Evolutionary conservation across 192 early-diverging fungal genomes (phyloP).

Genomic region (Diversispora epigaea): DNA sequence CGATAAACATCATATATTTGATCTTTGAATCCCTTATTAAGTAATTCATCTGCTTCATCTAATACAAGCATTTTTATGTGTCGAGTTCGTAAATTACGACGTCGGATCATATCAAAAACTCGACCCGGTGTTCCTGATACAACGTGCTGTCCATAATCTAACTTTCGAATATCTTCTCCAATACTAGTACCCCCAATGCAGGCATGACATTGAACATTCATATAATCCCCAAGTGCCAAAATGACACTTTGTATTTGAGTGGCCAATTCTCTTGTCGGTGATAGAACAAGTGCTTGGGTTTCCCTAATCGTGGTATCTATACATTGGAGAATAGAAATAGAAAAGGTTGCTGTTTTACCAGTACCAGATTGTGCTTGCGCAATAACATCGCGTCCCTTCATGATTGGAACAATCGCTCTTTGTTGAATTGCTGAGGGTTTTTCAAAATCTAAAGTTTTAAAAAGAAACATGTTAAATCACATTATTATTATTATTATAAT

Average conservation of each 20-base stretch:
- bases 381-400: slow-evolving; percentile 89
- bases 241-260: slow-evolving; percentile 93
- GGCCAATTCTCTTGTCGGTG: slow-evolving; percentile 95
- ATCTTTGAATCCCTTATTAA: slow-evolving; percentile 94
- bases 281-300: slow-evolving; percentile 89
- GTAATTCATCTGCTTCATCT: slow-evolving; percentile 96
- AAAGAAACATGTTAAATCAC: background rate
- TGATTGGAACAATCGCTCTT: slow-evolving; percentile 90
- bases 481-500: background rate
- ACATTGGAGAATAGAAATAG: slow-evolving; percentile 86
- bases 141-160: slow-evolving; percentile 92
- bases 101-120: slow-evolving; percentile 96
- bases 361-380: slow-evolving; percentile 98
- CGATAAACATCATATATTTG: slow-evolving; percentile 95
- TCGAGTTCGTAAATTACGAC: slow-evolving; percentile 74
- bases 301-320: slow-evolving; percentile 88
- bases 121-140: slow-evolving; percentile 95
- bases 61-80: slow-evolving; percentile 95
- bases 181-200: slow-evolving; percentile 93
- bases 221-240: slow-evolving; percentile 91
- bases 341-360: slow-evolving; percentile 97
- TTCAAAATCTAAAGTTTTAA: slow-evolving; percentile 75
- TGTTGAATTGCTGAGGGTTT: slow-evolving; percentile 98
- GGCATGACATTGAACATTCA: slow-evolving; percentile 94
- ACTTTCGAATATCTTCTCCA: slow-evolving; percentile 88